phyloP scores from a whole-genome alignment of 1,284 basidiomycete species.

The Inonotus obliquus region DNA sequence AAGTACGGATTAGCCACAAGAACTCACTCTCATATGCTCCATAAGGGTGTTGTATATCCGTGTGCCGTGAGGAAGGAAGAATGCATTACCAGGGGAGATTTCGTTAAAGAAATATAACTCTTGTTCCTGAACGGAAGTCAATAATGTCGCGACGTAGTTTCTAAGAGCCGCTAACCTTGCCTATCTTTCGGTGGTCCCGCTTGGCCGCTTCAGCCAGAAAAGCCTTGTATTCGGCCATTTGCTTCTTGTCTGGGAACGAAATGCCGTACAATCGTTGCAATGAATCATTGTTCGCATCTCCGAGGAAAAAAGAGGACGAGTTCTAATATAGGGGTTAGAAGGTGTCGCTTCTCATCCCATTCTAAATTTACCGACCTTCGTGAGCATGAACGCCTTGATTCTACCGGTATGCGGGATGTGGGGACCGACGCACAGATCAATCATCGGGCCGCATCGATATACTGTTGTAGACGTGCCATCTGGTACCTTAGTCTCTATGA shows the following conservation, averaged over 20 bases:
- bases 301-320: constrained; percentile 98
- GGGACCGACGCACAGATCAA: constrained; percentile 96
- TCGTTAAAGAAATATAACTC: constrained; percentile 99
- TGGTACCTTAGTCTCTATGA: constrained; percentile 94
- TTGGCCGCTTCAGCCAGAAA: constrained; percentile 97
- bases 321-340: constrained; percentile 47
- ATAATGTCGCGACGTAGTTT: background rate
- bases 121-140: constrained; percentile 60
- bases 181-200: constrained; percentile 95
- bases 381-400: constrained; percentile 95
- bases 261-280: constrained; percentile 98
- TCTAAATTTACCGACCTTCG: constrained; percentile 56
- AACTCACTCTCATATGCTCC: constrained; percentile 81
- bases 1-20: background rate
- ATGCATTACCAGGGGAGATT: constrained; percentile 89
- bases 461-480: constrained; percentile 98
- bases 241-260: constrained; percentile 98
- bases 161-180: constrained; percentile 47
- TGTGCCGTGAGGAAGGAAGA: constrained; percentile 97
- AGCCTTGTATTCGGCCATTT: constrained; percentile 92
- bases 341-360: background rate
- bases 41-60: constrained; percentile 95
- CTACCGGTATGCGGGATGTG: constrained; percentile 97
- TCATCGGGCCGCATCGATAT: constrained; percentile 98
- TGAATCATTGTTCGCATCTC: constrained; percentile 91